Base-by-base conservation (phyloP, 2,329 filamentous ascomycete species). In the Colletotrichum gloeosporioides region DNA sequence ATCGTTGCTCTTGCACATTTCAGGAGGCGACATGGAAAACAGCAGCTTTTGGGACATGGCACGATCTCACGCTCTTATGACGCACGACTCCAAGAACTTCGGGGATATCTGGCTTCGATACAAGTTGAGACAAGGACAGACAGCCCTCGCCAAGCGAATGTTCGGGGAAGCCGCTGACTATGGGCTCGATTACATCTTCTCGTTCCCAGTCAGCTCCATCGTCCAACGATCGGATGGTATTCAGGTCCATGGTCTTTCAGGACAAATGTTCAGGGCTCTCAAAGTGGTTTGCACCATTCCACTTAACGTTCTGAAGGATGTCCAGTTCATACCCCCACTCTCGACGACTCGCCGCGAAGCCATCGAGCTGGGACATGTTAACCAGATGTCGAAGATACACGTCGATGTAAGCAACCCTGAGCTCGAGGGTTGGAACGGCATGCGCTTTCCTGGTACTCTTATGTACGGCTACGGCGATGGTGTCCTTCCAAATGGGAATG, bases 381-480 rank as follows among this genome's bases (percentile, higher is more conserved):
- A 80, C 25, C 73, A 78, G 29, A 78, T 77, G 73, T 78, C 65
- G 12, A 80, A 80, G 67, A 67, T 80, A 6, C 79, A 79, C 6
- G 78, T 75, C 1, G 78, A 79, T 25, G 71, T 79, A 4, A 49
- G 66, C 29, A 78, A 79, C 55, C 22, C 64, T 4, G 78, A 78
- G 9, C 74, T 69, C 10, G 65, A 55, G 29, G 25, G 65, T 9
- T 69, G 65, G 65, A 69, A 69, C 16, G 65, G 65, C 18, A 55
- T 49, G 39, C 65, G 65, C 16, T 55, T 57, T n/a, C 49, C 65
- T 16, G 65, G 65, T 2, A n/a, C 25, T 16, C 81, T 89, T 1
- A 82, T 83, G 4, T 89, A 87, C 65, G 85, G 82, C 0, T 84
- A 88, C 8, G 88, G 85, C 0, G 88, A 89, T 70, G 88, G 88